Evolutionary conservation across 805 yeast genomes (phyloP).

Genomic region (Wickerhamiella nectarea): DNA sequence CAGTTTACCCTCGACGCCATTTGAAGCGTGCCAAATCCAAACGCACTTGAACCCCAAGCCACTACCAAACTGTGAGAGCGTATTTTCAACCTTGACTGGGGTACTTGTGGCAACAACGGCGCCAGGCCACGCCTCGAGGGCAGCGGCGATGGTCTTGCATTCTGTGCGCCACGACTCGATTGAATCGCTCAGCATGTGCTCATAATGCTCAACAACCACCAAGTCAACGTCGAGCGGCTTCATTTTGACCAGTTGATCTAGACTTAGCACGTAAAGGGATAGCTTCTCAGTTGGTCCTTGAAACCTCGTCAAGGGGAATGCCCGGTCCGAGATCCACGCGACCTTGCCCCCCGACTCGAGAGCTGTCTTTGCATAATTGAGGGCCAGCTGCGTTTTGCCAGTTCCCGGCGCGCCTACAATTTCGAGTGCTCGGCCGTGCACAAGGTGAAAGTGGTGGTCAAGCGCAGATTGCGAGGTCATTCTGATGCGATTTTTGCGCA

Average conservation of each 20-base stretch:
- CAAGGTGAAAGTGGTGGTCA: background rate
- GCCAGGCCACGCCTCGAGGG: background rate
- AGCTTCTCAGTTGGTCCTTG: conserved; percentile 4
- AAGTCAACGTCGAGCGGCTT: conserved; percentile 13
- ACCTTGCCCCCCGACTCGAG: conserved; percentile 17
- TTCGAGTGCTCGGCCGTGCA: conserved; percentile 12
- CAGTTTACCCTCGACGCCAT: background rate
- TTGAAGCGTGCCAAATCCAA: background rate
- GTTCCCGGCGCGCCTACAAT: conserved; percentile 23
- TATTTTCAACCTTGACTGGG: background rate
- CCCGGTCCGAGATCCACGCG: conserved; percentile 18
- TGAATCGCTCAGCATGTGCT: conserved; percentile 3
- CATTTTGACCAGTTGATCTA: conserved; percentile 11
- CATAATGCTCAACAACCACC: conserved; percentile 18
- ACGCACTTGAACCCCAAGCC: background rate
- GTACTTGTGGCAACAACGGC: background rate
- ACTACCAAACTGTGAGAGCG: background rate
- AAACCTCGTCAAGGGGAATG: conserved; percentile 18
- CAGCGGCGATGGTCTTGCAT: background rate
- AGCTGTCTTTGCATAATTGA: conserved; percentile 15
- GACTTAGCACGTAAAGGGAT: background rate
- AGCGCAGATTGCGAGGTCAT: background rate
- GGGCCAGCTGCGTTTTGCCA: conserved; percentile 21
- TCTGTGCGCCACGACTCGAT: background rate
- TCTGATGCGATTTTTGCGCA: background rate